Percentiles rank a stretch among this genome's conserved stretches.
phyloP scores from a whole-genome alignment of 1,139 yeast genomes.

The Hyphopichia fennica region DNA sequence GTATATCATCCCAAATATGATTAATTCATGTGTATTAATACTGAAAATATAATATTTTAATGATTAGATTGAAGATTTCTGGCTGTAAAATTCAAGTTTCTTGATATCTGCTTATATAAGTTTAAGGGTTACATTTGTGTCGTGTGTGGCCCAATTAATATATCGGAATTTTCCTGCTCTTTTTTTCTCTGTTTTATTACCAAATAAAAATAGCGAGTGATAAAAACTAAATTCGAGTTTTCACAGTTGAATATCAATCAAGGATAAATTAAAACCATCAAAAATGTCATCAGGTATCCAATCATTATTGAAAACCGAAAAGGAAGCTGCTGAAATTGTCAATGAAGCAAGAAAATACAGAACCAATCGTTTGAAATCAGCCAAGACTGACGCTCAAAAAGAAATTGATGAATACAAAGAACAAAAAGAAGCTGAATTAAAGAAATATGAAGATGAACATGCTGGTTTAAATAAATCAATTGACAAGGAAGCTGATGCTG shows the following conservation, averaged over 20 bases:
- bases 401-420: slow-evolving; percentile 87
- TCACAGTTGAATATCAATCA: neutral
- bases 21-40: neutral
- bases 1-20: neutral
- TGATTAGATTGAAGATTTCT: neutral
- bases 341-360: slow-evolving; percentile 88
- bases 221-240: neutral
- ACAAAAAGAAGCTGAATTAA: slow-evolving; percentile 81
- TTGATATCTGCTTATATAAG: no score
- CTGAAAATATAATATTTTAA: neutral
- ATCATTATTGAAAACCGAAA: slow-evolving; percentile 69
- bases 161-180: slow-evolving; percentile 3
- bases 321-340: slow-evolving; percentile 94
- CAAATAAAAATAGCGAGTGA: neutral
- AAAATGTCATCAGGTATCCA: slow-evolving; percentile 39
- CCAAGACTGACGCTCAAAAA: slow-evolving; percentile 86
- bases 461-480: slow-evolving; percentile 67
- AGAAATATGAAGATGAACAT: slow-evolving; percentile 66
- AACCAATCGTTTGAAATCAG: slow-evolving; percentile 86
- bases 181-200: neutral
- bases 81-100: no score
- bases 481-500: slow-evolving; percentile 69
- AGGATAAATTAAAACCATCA: neutral
- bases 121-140: no score
- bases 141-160: neutral